Evolutionary conservation across 2,329 filamentous ascomycete species (phyloP).

Genomic region (Ceratocystiopsis brevicomis): DNA sequence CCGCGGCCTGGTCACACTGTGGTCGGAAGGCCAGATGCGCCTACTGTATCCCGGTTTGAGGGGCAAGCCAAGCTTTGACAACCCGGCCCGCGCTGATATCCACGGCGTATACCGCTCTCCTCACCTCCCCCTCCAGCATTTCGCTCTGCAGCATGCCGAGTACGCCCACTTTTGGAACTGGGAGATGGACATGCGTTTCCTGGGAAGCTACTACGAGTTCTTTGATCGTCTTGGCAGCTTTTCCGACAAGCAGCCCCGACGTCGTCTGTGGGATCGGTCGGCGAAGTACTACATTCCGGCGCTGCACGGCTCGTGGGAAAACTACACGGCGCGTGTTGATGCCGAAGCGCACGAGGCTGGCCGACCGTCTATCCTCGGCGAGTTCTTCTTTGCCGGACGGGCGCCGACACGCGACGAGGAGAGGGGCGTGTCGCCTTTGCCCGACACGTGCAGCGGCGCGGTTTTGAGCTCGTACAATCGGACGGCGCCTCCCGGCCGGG

Average conservation of each 20-base stretch:
- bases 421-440: slow-evolving; percentile 32
- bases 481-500: background rate
- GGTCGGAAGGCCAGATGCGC: slow-evolving; percentile 71
- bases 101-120: slow-evolving; percentile 51
- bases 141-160: slow-evolving; percentile 42
- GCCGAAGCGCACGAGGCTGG: slow-evolving; percentile 35
- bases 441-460: slow-evolving; percentile 32
- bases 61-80: slow-evolving; percentile 42
- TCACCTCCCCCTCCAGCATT: slow-evolving; percentile 45
- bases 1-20: slow-evolving; percentile 60
- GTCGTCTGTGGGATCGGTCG: slow-evolving; percentile 60
- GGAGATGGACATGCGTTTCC: slow-evolving; percentile 49
- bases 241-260: slow-evolving; percentile 47
- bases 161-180: slow-evolving; percentile 53
- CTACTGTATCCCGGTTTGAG: slow-evolving; percentile 55
- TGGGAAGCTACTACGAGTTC: slow-evolving; percentile 53
- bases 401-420: slow-evolving; percentile 30
- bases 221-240: slow-evolving; percentile 49
- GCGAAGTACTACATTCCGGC: slow-evolving; percentile 58
- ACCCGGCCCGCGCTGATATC: slow-evolving; percentile 36
- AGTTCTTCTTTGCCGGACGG: slow-evolving; percentile 32
- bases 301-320: slow-evolving; percentile 51
- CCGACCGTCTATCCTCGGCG: slow-evolving; percentile 48
- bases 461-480: slow-evolving; percentile 12
- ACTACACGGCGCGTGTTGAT: slow-evolving; percentile 48